phyloP scores from a whole-genome alignment of 1,139 yeast species.

The Magnusiomyces paraingens region DNA sequence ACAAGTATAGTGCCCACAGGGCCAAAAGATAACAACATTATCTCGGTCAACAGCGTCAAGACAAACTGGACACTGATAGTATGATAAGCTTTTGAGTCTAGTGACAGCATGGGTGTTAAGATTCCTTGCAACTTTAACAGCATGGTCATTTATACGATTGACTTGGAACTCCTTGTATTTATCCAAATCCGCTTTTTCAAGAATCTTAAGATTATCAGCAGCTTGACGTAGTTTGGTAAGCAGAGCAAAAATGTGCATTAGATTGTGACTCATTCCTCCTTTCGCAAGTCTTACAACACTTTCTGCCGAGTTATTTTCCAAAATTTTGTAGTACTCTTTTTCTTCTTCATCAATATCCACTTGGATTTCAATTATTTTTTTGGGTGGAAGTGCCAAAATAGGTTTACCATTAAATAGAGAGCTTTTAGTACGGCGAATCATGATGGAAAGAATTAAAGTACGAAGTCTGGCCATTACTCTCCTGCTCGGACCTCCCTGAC shows the following conservation, averaged over 20 bases:
- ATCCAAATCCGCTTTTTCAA: slow-evolving; percentile 49
- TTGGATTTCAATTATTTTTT: no score
- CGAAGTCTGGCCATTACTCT: slow-evolving; percentile 21
- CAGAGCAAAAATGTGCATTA: slow-evolving; percentile 61
- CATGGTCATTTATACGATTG: slow-evolving; percentile 17
- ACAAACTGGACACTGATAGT: slow-evolving; percentile 62
- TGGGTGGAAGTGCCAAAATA: no score
- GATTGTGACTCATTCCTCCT: slow-evolving; percentile 32
- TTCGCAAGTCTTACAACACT: slow-evolving; percentile 44
- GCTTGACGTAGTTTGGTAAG: slow-evolving; percentile 82
- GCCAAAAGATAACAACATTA: slow-evolving; percentile 31
- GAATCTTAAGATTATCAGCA: slow-evolving; percentile 76
- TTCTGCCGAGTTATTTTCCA: slow-evolving; percentile 36
- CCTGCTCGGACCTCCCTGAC: slow-evolving; percentile 1
- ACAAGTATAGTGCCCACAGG: slow-evolving; percentile 33
- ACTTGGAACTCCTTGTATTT: slow-evolving; percentile 11
- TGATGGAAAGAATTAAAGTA: slow-evolving; percentile 36
- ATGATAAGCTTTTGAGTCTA: slow-evolving; percentile 23
- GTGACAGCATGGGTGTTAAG: slow-evolving; percentile 19
- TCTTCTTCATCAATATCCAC: no score
- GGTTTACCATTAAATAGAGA: no score
- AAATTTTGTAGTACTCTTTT: no score
- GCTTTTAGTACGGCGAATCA: slow-evolving; percentile 56
- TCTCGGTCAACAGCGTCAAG: slow-evolving; percentile 50
- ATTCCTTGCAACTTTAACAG: slow-evolving; percentile 19